Percentiles rank a stretch among this genome's conserved stretches.
Evolutionary conservation across 1,284 basidiomycete genomes (phyloP).

Genomic region (Pterula multifida): DNA sequence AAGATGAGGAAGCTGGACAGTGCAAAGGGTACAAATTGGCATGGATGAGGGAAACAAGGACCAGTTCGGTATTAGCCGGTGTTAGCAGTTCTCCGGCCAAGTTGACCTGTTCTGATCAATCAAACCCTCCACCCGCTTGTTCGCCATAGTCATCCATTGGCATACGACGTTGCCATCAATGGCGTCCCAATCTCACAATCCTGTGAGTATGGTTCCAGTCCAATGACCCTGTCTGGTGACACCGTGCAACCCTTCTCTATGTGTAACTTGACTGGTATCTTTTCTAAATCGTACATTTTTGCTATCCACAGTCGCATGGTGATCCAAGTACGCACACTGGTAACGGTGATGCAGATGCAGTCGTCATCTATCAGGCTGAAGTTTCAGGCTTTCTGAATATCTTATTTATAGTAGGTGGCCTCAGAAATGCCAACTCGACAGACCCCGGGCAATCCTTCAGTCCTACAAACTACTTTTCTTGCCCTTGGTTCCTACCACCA

Average conservation of each 20-base stretch:
- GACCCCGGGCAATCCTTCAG: too few species aligned
- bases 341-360: too few species aligned
- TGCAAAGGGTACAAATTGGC: slow-evolving; percentile 79
- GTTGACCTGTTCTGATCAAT: too few species aligned
- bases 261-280: not conserved
- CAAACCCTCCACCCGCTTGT: too few species aligned
- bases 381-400: too few species aligned
- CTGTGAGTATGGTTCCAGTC: not conserved
- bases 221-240: not conserved
- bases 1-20: slow-evolving; percentile 51
- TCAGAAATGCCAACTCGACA: too few species aligned
- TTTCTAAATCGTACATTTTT: not conserved
- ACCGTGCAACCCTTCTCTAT: not conserved
- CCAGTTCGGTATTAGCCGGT: not conserved
- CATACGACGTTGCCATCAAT: not conserved
- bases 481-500: not conserved
- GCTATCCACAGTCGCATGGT: too few species aligned
- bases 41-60: slow-evolving; percentile 23
- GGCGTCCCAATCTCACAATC: not conserved
- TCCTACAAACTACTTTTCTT: not conserved
- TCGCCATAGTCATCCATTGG: not conserved
- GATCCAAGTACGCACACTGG: too few species aligned
- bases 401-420: too few species aligned
- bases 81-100: too few species aligned
- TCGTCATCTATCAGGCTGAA: too few species aligned